Evolutionary conservation across 208 protist genomes (phyloP).

Genomic region (Leishmania tropica): DNA sequence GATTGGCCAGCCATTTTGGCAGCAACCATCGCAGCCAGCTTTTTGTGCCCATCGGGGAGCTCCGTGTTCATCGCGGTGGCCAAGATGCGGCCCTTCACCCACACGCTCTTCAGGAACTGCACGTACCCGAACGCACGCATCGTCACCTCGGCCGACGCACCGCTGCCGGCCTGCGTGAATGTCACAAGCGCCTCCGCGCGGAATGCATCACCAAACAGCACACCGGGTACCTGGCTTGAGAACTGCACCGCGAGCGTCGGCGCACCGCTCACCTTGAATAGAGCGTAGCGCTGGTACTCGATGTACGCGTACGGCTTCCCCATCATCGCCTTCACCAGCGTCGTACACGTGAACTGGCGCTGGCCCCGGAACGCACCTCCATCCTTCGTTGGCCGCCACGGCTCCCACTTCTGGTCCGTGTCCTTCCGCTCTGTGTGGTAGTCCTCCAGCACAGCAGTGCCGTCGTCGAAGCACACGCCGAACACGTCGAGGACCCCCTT

Average conservation of each 20-base stretch:
- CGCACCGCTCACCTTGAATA: conserved; percentile 51
- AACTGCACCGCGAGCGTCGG: conserved; percentile 66
- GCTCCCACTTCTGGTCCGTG: conserved; percentile 52
- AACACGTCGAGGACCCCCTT: conserved; percentile 66
- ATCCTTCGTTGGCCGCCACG: conserved; percentile 44
- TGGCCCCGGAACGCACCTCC: conserved; percentile 52
- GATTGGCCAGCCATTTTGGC: conserved; percentile 24
- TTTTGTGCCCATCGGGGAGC: conserved; percentile 53
- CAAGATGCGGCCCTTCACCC: conserved; percentile 46
- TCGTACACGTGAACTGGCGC: conserved; percentile 58
- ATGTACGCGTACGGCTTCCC: conserved; percentile 51
- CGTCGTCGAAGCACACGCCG: conserved; percentile 62
- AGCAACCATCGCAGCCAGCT: conserved; percentile 42
- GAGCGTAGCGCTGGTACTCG: conserved; percentile 69
- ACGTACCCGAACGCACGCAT: conserved; percentile 43
- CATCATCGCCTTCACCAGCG: conserved; percentile 58
- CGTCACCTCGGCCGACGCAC: conserved; percentile 26
- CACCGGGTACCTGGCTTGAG: conserved; percentile 58
- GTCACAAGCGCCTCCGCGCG: conserved; percentile 48
- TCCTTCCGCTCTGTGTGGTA: conserved; percentile 56
- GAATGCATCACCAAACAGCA: conserved; percentile 69
- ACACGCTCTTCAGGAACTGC: conserved; percentile 64
- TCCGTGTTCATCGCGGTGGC: conserved; percentile 45
- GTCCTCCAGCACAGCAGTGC: conserved; percentile 36
- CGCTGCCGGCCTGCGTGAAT: conserved; percentile 47